A percentile compares a stretch with the other conserved stretches of the same genome.
These are phyloP conservation scores for Petunia secreta DNA, from an alignment of 257 asterid species.

Conservation along the genomic window DNA sequence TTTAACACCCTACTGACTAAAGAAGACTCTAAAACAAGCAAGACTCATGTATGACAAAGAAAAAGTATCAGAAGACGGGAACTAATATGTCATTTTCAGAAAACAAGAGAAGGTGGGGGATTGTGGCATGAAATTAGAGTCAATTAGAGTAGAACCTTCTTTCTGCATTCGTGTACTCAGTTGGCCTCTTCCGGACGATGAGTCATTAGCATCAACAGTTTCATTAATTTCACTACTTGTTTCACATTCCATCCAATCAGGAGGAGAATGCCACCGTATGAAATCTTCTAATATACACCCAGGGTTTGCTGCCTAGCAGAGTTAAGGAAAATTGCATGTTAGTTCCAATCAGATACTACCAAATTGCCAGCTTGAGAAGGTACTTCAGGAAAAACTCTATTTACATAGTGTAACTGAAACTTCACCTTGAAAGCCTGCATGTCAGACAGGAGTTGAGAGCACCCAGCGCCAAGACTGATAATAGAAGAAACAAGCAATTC, in stretches of 20 bases:
- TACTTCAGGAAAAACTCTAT: slow-evolving; percentile 25
- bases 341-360: slow-evolving; percentile 30
- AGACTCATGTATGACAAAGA: not conserved
- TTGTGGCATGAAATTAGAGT: slow-evolving; percentile 8
- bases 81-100: slow-evolving; percentile 10
- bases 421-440: slow-evolving; percentile 99
- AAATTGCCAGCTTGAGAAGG: slow-evolving; percentile 25
- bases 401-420: slow-evolving; percentile 32
- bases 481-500: slow-evolving; percentile 38
- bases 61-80: not conserved
- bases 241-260: slow-evolving; percentile 89
- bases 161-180: slow-evolving; percentile 96
- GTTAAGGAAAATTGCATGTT: slow-evolving; percentile 29
- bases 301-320: slow-evolving; percentile 95
- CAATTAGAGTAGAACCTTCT: slow-evolving; percentile 62
- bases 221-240: slow-evolving; percentile 48
- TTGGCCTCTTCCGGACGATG: slow-evolving; percentile 70
- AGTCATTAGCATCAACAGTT: slow-evolving; percentile 56
- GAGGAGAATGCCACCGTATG: slow-evolving; percentile 99
- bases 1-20: not conserved
- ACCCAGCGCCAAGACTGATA: slow-evolving; percentile 96
- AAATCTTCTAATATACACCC: slow-evolving; percentile 97
- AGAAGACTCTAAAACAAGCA: not conserved
- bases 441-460: slow-evolving; percentile 98
- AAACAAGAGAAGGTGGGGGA: not conserved